These are phyloP conservation scores for Tolypocladium sp. DNA, from an alignment of 2,329 filamentous ascomycete species.

Conservation along the genomic window DNA sequence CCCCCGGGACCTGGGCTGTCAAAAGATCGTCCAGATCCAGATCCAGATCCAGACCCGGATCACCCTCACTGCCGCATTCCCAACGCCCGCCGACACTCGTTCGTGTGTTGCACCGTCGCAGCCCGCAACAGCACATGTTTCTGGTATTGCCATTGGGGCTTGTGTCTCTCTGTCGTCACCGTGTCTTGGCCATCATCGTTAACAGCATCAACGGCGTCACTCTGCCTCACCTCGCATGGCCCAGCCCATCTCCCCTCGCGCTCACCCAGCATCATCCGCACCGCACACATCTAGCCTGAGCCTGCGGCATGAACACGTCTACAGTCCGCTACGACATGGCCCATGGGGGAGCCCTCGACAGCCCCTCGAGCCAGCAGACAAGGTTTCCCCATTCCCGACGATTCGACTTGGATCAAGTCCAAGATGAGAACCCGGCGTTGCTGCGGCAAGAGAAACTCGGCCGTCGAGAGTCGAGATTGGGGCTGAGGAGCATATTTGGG, in stretches of 20 bases:
- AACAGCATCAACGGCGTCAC: not conserved
- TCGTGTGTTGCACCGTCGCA: not conserved
- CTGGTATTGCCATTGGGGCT: not conserved
- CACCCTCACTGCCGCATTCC: not conserved
- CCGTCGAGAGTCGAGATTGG: conserved; percentile 42
- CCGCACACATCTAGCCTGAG: not conserved
- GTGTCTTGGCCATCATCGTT: not conserved
- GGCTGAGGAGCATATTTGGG: conserved; percentile 41
- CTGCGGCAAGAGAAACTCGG: conserved; percentile 23
- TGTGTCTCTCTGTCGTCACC: not conserved
- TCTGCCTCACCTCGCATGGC: not conserved
- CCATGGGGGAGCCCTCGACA: not conserved
- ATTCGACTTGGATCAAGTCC: not conserved
- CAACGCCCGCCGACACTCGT: not conserved
- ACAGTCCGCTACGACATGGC: not conserved
- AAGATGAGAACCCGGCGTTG: not conserved
- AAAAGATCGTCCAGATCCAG: not conserved
- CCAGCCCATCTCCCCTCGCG: not conserved
- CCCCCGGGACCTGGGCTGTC: not conserved
- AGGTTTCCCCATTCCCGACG: not conserved
- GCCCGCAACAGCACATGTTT: not conserved
- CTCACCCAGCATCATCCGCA: not conserved
- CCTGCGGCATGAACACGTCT: not conserved
- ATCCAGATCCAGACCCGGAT: not conserved
- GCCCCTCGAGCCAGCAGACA: not conserved